Evolutionary conservation across 768 basidiomycete species (phyloP).

Genomic region (Termitomyces sp.): DNA sequence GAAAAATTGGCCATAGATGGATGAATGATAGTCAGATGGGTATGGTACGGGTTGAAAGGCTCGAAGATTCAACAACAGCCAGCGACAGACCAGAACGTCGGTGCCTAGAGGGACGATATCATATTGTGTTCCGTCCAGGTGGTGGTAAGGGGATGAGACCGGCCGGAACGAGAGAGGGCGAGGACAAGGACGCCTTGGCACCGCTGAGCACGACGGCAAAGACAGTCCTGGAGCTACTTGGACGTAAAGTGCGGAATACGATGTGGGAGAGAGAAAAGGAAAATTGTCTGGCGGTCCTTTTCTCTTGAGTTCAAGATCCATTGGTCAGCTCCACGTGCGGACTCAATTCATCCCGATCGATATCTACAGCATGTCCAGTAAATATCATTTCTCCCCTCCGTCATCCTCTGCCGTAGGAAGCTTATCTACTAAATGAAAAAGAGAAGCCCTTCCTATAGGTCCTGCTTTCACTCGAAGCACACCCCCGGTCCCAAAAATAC

Average conservation of each 20-base stretch:
- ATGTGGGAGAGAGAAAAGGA: slow-evolving; percentile 13
- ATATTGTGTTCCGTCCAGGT: slow-evolving; percentile 34
- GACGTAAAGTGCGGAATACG: background rate
- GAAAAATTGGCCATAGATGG: slow-evolving; percentile 38
- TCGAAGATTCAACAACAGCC: slow-evolving; percentile 7
- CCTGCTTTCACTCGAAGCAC: background rate
- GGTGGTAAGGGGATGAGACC: slow-evolving; percentile 20
- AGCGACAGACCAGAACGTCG: slow-evolving; percentile 15
- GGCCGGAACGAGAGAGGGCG: slow-evolving; percentile 12
- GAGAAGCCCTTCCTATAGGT: background rate
- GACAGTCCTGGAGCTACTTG: background rate
- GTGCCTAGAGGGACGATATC: slow-evolving; percentile 34
- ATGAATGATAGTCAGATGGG: slow-evolving; percentile 14
- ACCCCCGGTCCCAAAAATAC: background rate
- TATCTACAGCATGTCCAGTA: background rate
- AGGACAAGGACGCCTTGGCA: slow-evolving; percentile 14
- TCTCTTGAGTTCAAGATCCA: slow-evolving; percentile 15
- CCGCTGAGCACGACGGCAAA: slow-evolving; percentile 9
- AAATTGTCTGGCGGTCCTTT: slow-evolving; percentile 11
- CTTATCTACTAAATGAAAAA: background rate
- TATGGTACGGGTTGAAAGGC: slow-evolving; percentile 2
- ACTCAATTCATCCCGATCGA: slow-evolving; percentile 7
- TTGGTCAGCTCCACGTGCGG: slow-evolving; percentile 18
- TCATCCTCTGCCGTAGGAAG: background rate
- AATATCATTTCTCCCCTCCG: background rate